Evolutionary conservation across 345 rosid species (phyloP).

Genomic region (Populus euphratica): DNA sequence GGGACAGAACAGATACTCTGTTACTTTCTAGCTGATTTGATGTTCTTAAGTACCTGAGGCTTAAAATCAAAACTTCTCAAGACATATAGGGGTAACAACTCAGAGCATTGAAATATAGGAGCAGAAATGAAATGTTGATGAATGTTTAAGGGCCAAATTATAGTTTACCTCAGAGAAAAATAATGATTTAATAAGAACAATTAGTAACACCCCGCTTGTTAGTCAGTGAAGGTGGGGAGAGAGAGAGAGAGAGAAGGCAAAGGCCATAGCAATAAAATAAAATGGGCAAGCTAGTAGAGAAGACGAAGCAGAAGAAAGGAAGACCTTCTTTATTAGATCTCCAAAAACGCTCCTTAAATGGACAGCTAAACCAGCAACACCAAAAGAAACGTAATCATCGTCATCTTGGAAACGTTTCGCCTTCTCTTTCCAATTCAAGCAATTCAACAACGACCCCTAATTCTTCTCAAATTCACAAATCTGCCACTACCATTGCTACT

Average conservation of each 20-base stretch:
- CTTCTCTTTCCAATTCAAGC: constrained; percentile 1
- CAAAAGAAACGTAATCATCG: background rate
- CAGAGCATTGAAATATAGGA: background rate
- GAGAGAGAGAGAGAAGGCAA: constrained; percentile 14
- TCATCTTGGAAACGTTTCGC: background rate
- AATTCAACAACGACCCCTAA: constrained; percentile 19
- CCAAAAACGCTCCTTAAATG: constrained; percentile 17
- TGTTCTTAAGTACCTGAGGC: too few relatives aligned
- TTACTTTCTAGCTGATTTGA: too few relatives aligned
- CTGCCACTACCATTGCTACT: constrained; percentile 29
- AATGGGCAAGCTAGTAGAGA: constrained; percentile 16
- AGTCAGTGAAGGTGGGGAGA: background rate
- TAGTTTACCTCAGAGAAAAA: background rate
- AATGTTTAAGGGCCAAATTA: background rate
- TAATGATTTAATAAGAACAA: background rate
- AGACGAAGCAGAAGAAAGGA: constrained; percentile 28
- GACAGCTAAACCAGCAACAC: constrained; percentile 5
- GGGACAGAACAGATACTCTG: too few relatives aligned
- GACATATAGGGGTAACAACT: background rate
- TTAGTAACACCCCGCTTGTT: constrained; percentile 24
- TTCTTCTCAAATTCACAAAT: constrained; percentile 32
- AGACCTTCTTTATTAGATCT: constrained; percentile 28
- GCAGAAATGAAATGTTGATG: background rate
- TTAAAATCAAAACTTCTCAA: background rate
- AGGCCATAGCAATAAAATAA: background rate